These are phyloP conservation scores for Carallia brachiata DNA, from an alignment of 345 rosid genomes.

Conservation along the genomic window DNA sequence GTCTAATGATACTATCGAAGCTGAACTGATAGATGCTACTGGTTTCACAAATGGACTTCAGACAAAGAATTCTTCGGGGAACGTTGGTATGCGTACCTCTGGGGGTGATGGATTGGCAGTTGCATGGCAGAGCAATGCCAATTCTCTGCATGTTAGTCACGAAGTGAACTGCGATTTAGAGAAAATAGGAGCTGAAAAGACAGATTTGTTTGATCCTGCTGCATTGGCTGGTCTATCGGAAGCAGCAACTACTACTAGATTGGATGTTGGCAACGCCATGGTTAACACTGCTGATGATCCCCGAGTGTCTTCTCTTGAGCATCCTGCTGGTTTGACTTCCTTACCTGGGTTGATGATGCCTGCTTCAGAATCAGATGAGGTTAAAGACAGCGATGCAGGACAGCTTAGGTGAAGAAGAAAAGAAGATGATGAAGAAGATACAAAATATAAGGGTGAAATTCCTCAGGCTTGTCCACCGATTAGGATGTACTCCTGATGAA, in stretches of 20 bases:
- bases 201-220: slow-evolving; percentile 31
- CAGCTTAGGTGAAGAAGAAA: slow-evolving; percentile 43
- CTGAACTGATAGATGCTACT: slow-evolving; percentile 5
- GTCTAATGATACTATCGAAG: neutral
- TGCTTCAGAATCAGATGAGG: slow-evolving; percentile 16
- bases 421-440: slow-evolving; percentile 41
- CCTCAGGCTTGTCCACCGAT: slow-evolving; percentile 48
- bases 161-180: slow-evolving; percentile 18
- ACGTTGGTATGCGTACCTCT: slow-evolving; percentile 1
- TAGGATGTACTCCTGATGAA: slow-evolving; percentile 44
- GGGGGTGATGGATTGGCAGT: slow-evolving; percentile 16
- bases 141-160: neutral
- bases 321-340: slow-evolving; percentile 20
- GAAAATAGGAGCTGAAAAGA: slow-evolving; percentile 9
- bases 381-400: slow-evolving; percentile 6
- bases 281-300: slow-evolving; percentile 21
- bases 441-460: slow-evolving; percentile 51
- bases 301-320: slow-evolving; percentile 19
- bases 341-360: slow-evolving; percentile 11
- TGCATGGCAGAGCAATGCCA: neutral
- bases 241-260: slow-evolving; percentile 29
- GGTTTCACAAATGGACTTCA: slow-evolving; percentile 7
- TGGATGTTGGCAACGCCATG: slow-evolving; percentile 18
- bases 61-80: neutral
- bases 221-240: slow-evolving; percentile 30